Evolutionary conservation across 805 yeast species (phyloP), one percentile per base, ranked within the genome.

Genomic region (Wickerhamiella bombiphila): DNA sequence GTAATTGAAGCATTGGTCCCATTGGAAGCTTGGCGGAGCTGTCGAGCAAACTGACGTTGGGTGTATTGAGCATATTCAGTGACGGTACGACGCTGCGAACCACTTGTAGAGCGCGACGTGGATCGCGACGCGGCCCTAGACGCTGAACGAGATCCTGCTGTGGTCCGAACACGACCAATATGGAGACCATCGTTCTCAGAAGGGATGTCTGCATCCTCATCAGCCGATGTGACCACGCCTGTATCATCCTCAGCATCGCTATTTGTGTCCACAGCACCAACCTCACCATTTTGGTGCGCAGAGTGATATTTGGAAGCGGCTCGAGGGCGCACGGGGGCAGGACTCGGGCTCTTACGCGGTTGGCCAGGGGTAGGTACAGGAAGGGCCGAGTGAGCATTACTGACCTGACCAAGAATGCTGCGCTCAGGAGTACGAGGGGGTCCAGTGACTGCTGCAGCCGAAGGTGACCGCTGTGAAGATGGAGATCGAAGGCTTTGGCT

Each of bases 291-390:
- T 4, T 29, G 32, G 9, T 40, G 38, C 18, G 17, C 26, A 2
- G 42, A 42, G 6, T 44, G 32, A 38, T 40, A 40, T 15, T 36
- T 36, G 4, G 49, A 38, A 4, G 48, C 48, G 6, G 43, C 38
- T 15, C 32, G 43, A 25, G 38, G 38, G 13, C 35, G 41, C 21
- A 37, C 34, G 11, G 44, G 47, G 19, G 25, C 16, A 5, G 40
- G 37, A 4, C 46, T 46, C 13, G 53, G 49, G 16, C 47, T 36
- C 36, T 88, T 88, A 53, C 96, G 71, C 29, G 98, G 98, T 59
- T 91, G 98, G 2, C 97, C 98, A 0, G 98, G 98, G 2, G 95
- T 82, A 36, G 82, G 82, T 46, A 71, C 70, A 4, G 97, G 98
- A 15, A 91, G 85, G 0, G 91, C 91, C 28, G 75, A 70, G 50